Base-by-base conservation (phyloP, 2,329 filamentous ascomycete genomes). In the Fusarium lyarnte region DNA sequence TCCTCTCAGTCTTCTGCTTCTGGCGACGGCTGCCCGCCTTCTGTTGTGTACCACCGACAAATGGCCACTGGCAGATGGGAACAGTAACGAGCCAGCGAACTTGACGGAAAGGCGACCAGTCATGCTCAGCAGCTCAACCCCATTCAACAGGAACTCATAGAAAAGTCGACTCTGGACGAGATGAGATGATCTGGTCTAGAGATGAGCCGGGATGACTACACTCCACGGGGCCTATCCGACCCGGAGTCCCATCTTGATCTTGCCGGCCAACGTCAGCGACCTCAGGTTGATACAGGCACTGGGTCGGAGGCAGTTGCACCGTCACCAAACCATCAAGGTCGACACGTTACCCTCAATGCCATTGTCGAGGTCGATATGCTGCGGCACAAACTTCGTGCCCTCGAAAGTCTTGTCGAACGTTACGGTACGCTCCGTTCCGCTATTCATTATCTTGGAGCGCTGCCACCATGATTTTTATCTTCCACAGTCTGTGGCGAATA, bases 341-440 rank as follows among this genome's bases (percentile, higher is more conserved):
- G 84, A 58, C 84, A 87, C 77, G 79, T 84, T 72, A 83, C 82
- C 69, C 73, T 84, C 51, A 87, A 87, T 77, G 79, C 84, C 72
- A 83, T 82, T 68, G 70, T 83, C 53, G 88, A 90, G 81, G 80
- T 88, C 33, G 82, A 84, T 57, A 88, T 89, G 85, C 81, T 90
- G 74, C 87, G 85, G 66, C 84, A 87, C 79, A 90, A 89, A 79
- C 80, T 86, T 61, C 84, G 82, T 64, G 82, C 85, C 46, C 81
- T 90, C 63, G 84, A 86, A 74, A 79, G 81, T 61, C 86, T 86
- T 78, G 83, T 84, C 58, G 82, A 85, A 70, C 83, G 82, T 66
- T 83, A 87, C 76, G 84, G 88, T 89, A 82, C 81, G 76, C 74
- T 68, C 63, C 46, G 51, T 67, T 58, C 63, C 60, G 64, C 66